Base-by-base conservation (phyloP, 2,329 filamentous ascomycete genomes). In the Penicillium sp. region DNA sequence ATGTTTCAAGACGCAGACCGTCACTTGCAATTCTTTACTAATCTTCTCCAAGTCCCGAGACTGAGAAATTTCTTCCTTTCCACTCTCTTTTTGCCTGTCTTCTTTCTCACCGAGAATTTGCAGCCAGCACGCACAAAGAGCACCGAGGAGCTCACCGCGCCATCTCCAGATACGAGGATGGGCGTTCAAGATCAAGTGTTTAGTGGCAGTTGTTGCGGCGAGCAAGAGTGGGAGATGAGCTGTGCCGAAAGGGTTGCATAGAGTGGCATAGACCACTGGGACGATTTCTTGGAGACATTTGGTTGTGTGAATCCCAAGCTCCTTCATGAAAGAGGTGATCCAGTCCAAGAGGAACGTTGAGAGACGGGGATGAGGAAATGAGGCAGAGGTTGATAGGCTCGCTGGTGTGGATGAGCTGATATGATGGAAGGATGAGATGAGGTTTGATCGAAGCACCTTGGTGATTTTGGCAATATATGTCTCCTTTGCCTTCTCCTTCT, bases 121-220 rank as follows among this genome's bases (percentile, higher is more conserved):
- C 4, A 83, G 64, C 82, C 83, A 88, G 63, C 82, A 85, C 1
- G 81, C 62, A 33, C 77, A 75, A 1, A 88, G 54, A 0, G 79
- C 81, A 55, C 78, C 79, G 39, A 89, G 64, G 5, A 91, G 69
- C 50, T 86, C 81, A 4, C 78, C 80, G 27, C 80, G 73, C 71
- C 87, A 83, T 28, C 71, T 69, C 43, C 72, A 67, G 4, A 94
- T 71, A 4, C 88, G 76, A 9, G 86, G 85, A 83, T 88, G 90
- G 49, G 80, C 81, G 50, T 77, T 83, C 9, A 76, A 56, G 9
- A 94, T 69, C 11, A 85, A 69, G 0, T 72, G 69, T 45, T 81
- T 76, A 24, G 88, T 58, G 1, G 81, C 75, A 13, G 72, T 64
- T 3, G 77, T 65, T 0, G 81, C 77, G 0, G 78, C 72, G 1